These are phyloP conservation scores for Cucurbita pepo DNA, from an alignment of 306 rosid genomes.

Conservation along the genomic window DNA sequence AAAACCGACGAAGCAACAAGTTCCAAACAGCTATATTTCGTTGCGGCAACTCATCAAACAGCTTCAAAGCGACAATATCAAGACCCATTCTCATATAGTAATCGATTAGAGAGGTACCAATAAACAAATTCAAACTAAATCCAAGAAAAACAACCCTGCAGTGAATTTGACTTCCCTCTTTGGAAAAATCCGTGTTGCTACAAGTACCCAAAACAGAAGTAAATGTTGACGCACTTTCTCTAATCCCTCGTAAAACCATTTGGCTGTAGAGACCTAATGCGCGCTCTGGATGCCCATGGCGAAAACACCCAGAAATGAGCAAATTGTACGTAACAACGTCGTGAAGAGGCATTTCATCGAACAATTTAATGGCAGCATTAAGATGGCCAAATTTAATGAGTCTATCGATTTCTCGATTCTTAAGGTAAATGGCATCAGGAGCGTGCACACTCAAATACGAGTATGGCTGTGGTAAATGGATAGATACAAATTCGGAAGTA, in stretches of 20 bases:
- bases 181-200: constrained; percentile 17
- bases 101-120: constrained; percentile 43
- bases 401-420: constrained; percentile 31
- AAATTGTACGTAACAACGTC: constrained; percentile 64
- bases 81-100: constrained; percentile 36
- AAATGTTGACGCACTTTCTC: constrained; percentile 43
- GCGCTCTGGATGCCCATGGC: constrained; percentile 15
- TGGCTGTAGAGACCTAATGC: constrained; percentile 38
- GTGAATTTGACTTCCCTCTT: constrained; percentile 58
- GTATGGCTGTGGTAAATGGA: constrained; percentile 4
- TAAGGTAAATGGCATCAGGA: constrained; percentile 19
- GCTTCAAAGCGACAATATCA: constrained; percentile 21
- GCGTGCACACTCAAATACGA: constrained; percentile 8
- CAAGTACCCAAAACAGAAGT: constrained; percentile 41
- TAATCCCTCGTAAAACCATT: constrained; percentile 38
- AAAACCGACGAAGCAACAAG: constrained; percentile 41
- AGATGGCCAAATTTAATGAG: constrained; percentile 26
- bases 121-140: constrained; percentile 29
- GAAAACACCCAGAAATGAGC: constrained; percentile 39
- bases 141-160: constrained; percentile 54
- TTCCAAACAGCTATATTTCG: constrained; percentile 51
- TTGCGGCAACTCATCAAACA: constrained; percentile 62
- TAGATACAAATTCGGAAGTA: neutral
- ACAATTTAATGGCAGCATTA: constrained; percentile 28
- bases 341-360: constrained; percentile 35